These are phyloP conservation scores for Metschnikowia borealis DNA, from an alignment of 805 yeast genomes.

Conservation along the genomic window DNA sequence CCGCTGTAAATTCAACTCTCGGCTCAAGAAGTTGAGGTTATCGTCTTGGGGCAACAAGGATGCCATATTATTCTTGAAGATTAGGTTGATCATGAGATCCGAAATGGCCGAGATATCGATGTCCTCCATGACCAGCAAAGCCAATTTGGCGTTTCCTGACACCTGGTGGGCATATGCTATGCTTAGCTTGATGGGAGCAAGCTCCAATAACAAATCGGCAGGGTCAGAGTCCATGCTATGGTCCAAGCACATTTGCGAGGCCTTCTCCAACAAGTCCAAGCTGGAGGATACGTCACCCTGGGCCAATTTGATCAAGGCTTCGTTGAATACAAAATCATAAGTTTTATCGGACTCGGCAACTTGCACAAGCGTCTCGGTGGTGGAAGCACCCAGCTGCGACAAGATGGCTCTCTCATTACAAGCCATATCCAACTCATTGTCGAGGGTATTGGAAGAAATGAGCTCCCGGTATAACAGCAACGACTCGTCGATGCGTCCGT, in stretches of 20 bases:
- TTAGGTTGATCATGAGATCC: slow-evolving; percentile 39
- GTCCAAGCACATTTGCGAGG: slow-evolving; percentile 39
- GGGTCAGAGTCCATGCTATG: slow-evolving; percentile 31
- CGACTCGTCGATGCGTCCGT: slow-evolving; percentile 43
- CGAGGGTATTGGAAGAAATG: slow-evolving; percentile 31
- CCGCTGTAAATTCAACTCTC: slow-evolving; percentile 30
- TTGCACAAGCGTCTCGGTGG: slow-evolving; percentile 2
- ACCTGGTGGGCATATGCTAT: slow-evolving; percentile 50
- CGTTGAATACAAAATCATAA: slow-evolving; percentile 61
- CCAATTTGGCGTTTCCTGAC: slow-evolving; percentile 7
- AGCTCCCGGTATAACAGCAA: slow-evolving; percentile 43
- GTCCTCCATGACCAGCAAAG: slow-evolving; percentile 10
- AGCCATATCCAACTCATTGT: slow-evolving; percentile 48
- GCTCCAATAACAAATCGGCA: slow-evolving; percentile 47
- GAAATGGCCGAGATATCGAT: slow-evolving; percentile 24
- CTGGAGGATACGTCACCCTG: slow-evolving; percentile 39
- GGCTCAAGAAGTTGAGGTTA: slow-evolving; percentile 23
- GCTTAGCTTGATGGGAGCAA: slow-evolving; percentile 59
- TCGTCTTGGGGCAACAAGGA: slow-evolving; percentile 20
- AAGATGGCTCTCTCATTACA: slow-evolving; percentile 69
- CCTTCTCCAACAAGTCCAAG: slow-evolving; percentile 41
- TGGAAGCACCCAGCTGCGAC: slow-evolving; percentile 40
- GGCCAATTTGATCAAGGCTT: slow-evolving; percentile 47
- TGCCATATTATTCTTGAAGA: slow-evolving; percentile 44
- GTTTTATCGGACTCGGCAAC: slow-evolving; percentile 23